Evolutionary conservation across 495 filamentous ascomycete genomes (phyloP), one percentile per base, ranked within the genome.

Genomic region (Penicillium desertorum): DNA sequence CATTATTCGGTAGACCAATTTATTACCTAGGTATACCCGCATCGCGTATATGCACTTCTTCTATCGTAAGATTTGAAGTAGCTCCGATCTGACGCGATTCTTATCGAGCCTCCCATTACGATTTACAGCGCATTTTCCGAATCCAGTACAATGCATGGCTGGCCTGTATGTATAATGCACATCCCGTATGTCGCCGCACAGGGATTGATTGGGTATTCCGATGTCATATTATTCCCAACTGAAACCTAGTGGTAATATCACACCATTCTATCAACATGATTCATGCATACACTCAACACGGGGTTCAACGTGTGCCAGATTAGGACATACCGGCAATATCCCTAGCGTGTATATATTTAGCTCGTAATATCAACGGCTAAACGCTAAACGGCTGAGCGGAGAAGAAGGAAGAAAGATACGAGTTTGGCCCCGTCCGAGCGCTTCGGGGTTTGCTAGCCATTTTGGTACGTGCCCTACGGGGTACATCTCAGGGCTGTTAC

Each of bases 51-150:
- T 22, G 8, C 27, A 30, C 11, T 11, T 22, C 45, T 46, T 45
- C 25, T 44, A 42, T 29, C 30, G 20, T 32, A 46, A 20, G 23
- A 44, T 60, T 55, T 27, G 34, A 17, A 9, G 19, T 53, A 49
- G 48, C 48, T 42, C 36, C 49, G 54, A 61, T 61, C 59, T 61
- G 49, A 43, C 59, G 47, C 53, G 46, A 53, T 45, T 34, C 49
- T 61, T 58, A 58, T 61, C 54, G 47, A 41, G 42, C 34, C 22
- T 34, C 56, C 45, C 44, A 44, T 47, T 56, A 39, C 37, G 47
- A 37, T 54, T 29, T 19, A 44, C 39, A 22, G 7, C 41, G 37
- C 51, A 44, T 44, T 22, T 12, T 20, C 42, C 42, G 5, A 11
- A 22, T 22, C n/a, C 2, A 49, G 46, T 34, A 17, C 37, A 10